Evolutionary conservation across 2,329 filamentous ascomycete species (phyloP), one percentile per base, ranked within the genome.

Genomic region (Colletotrichum sp.): DNA sequence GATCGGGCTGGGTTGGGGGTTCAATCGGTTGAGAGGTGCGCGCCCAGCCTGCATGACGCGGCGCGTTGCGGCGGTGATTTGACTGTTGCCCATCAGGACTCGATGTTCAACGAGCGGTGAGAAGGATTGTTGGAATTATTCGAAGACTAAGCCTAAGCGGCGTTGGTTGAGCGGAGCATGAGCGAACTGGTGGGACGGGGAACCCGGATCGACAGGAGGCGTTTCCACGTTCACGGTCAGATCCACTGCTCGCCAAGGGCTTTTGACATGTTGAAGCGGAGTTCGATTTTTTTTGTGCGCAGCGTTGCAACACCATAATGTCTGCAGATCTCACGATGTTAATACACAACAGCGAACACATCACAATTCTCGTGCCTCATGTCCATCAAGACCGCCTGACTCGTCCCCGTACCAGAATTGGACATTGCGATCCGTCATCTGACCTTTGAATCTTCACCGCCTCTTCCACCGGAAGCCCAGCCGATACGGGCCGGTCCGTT

Each of bases 401-500:
- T 64, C 34, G 34, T 58, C 13, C 12, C 12, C 32, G 32, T 64
- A 32, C 8, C 32, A 12, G n/a, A 21, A 10, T 26, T 64, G 18
- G 12, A 38, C 12, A 8, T 12, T 34, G 12, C 3, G 24, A 16
- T 5, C 58, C 8, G 36, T 43, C 34, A 43, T 43, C 32, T 64
- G 61, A 64, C 64, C 64, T 55, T 34, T 15, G 1, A 28, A 26
- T n/a, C 69, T 62, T 73, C 73, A 75, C 73, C 73, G 73, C 73
- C 26, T 73, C 56, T 75, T 72, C 24, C 21, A 21, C 64, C 70
- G 64, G 70, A 65, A 75, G 13, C 8, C 55, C 73, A 32, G 12
- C 64, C 71, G 26, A 43, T 32, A 34, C 70, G 73, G 70, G 26
- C 73, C 73, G 73, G 73, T 48, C 73, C 73, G 73, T n/a, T 58